Conservation (phyloP, 192 early-diverging fungal genomes). For the Podila epicladia region DNA sequence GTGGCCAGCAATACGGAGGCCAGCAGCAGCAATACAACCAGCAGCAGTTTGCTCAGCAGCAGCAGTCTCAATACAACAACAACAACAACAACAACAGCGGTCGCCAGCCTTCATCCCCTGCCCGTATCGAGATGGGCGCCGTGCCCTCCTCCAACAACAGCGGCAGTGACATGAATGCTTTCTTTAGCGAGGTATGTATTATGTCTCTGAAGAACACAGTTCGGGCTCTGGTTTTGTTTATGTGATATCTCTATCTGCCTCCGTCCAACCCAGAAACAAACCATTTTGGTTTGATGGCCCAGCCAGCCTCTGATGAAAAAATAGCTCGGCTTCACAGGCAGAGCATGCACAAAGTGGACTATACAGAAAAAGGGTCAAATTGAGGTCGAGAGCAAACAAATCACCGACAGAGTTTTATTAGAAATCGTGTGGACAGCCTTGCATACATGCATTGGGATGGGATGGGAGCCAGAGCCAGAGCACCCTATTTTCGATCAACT, state of each 20-base stretch:
- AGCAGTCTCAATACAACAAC: constrained; percentile 19
- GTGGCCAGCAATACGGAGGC: constrained; percentile 11
- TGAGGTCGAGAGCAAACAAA: not conserved
- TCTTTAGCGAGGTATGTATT: constrained; percentile 36
- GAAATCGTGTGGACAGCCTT: no score
- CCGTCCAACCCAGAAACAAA: not conserved
- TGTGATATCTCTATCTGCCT: not conserved
- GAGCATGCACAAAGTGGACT: not conserved
- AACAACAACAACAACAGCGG: not conserved
- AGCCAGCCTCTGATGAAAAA: not conserved
- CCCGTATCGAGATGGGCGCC: constrained; percentile 40
- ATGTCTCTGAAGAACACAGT: not conserved
- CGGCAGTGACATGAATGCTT: constrained; percentile 28
- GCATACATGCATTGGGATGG: not conserved
- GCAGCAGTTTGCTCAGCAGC: constrained; percentile 47
- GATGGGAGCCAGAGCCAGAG: not conserved
- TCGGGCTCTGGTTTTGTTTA: not conserved
- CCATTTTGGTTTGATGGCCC: not conserved
- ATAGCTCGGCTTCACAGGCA: not conserved
- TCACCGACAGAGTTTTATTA: no score
- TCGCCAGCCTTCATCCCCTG: constrained; percentile 19
- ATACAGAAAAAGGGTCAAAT: not conserved
- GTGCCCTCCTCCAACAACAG: constrained; percentile 15
- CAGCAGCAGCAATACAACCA: constrained; percentile 20
- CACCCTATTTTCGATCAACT: not conserved